Evolutionary conservation across 257 asterid species (phyloP), one percentile per base, ranked within the genome.

Genomic region (Gentiana dahurica): DNA sequence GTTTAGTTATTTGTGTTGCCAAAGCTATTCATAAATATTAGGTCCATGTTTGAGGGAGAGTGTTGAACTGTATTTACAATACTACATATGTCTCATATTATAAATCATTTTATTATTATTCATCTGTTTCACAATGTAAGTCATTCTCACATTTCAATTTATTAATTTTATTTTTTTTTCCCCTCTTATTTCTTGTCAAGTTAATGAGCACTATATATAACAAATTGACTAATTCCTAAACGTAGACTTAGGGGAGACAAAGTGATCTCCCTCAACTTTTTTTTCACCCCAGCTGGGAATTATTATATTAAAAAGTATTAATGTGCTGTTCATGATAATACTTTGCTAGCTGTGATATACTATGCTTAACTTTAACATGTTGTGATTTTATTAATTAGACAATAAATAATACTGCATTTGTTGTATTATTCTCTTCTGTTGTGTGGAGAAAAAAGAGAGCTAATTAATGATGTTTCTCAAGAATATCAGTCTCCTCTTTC

Each of bases 171-270:
- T 24, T 24, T 24, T 24, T 0, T 24, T 24, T 24, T 24, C 24
- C 24, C 24, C 24, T 24, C 24, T 24, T 24, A 24, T 24, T 24
- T 24, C 24, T 24, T 24, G 24, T 24, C 24, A 24, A 24, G 24
- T 24, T 24, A 24, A 24, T 24, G 24, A 24, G 24, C 24, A 24
- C 24, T 24, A 24, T 24, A 24, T 24, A 24, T 56, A 33, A 79
- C 63, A 58, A 66, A 65, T 66, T 85, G 85, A 80, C 95, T 77
- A 71, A 75, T 24, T 24, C 24, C 78, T 63, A 58, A 63, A 68
- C 64, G 71, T 68, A 77, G 82, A 85, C 86, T 80, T 83, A 75
- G 84, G 81, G 60, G 81, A 78, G 71, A 80, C 73, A 83, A 78
- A 73, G 84, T 75, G 79, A 65, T 73, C 77, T 51, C 71, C 65